Conservation (phyloP, 306 rosid genomes). For the Malus orientalis region DNA sequence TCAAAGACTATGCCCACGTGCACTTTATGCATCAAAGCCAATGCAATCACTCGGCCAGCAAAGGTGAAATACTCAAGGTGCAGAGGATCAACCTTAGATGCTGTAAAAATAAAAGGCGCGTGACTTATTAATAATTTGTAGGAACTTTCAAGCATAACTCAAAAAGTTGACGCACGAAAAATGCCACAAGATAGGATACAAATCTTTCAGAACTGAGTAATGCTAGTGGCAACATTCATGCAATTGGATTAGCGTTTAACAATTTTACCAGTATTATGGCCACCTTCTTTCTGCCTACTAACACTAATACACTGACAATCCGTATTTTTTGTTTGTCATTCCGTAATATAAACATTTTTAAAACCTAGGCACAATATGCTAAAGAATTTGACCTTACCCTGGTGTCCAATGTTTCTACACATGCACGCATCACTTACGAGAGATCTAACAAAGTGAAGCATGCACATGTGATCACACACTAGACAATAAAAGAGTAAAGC, state of each 20-base stretch:
- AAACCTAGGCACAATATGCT: background rate
- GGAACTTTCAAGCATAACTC: background rate
- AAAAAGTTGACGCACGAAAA: background rate
- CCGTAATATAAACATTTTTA: background rate
- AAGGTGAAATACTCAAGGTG: conserved; percentile 83
- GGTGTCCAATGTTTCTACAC: background rate
- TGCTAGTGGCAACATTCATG: background rate
- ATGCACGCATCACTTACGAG: background rate
- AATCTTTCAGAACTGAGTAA: background rate
- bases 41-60: conserved; percentile 81
- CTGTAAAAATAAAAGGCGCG: conserved; percentile 42
- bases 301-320: background rate
- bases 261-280: background rate
- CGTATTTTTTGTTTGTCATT: background rate
- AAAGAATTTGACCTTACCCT: background rate
- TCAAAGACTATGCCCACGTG: conserved; percentile 92
- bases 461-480: background rate
- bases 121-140: background rate
- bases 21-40: conserved; percentile 90
- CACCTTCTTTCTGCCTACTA: background rate
- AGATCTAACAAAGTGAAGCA: background rate
- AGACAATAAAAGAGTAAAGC: background rate
- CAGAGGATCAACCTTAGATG: conserved; percentile 79
- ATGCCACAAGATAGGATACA: background rate
- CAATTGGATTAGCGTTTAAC: background rate